phyloP scores from a whole-genome alignment of 139 green algal species.

The Ulvella scutata region DNA sequence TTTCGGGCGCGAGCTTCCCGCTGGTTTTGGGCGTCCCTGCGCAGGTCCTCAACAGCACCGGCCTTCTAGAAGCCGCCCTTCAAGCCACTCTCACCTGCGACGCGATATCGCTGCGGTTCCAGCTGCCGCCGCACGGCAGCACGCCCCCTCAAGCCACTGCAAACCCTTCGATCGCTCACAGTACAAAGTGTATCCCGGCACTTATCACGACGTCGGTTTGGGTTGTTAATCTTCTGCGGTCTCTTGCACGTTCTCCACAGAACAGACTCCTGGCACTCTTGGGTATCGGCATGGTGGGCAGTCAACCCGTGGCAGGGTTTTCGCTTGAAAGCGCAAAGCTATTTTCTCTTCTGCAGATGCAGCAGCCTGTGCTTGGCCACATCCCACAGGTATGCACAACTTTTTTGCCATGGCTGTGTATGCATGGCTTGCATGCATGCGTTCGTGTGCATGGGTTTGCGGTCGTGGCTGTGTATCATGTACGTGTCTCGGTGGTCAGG shows the following conservation, averaged over 20 bases:
- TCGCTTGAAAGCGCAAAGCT: conserved; percentile 26
- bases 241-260: conserved; percentile 37
- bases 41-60: neutral
- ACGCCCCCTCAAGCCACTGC: conserved; percentile 18
- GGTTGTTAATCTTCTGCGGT: conserved; percentile 56
- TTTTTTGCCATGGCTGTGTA: conserved; percentile 15
- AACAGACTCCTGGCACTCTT: conserved; percentile 28
- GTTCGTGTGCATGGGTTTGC: conserved; percentile 7
- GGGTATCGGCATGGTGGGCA: conserved; percentile 49
- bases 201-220: conserved; percentile 61
- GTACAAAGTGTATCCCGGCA: conserved; percentile 39
- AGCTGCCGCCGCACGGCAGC: conserved; percentile 45
- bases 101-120: conserved; percentile 58
- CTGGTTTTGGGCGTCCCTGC: neutral
- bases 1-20: neutral
- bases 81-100: conserved; percentile 20
- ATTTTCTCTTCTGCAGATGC: conserved; percentile 6
- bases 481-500: too few species aligned
- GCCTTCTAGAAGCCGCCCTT: neutral
- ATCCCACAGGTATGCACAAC: neutral
- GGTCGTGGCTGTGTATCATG: too few species aligned
- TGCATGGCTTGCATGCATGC: neutral
- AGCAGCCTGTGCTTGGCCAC: conserved; percentile 1
- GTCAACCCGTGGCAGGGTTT: conserved; percentile 22
- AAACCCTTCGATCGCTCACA: conserved; percentile 27